A percentile compares a stretch with the other conserved stretches of the same genome.
These are phyloP conservation scores for Pichia sp. DNA, from an alignment of 1,139 yeast species.

Conservation along the genomic window DNA sequence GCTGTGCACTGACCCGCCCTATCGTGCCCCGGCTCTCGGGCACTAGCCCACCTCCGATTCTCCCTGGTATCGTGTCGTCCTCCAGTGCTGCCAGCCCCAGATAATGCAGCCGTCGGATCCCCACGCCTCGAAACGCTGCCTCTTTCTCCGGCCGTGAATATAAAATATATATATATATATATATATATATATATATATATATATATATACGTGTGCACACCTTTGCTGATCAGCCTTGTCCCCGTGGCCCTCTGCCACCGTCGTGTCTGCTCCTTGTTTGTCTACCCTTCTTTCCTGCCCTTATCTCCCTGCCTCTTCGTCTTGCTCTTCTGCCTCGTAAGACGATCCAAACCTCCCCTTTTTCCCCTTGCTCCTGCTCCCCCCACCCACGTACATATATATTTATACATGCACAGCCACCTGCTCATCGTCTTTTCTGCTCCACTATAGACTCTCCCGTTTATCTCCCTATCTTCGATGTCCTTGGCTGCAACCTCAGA, in stretches of 20 bases:
- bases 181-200: too few species aligned
- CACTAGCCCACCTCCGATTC: not conserved
- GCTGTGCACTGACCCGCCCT: not conserved
- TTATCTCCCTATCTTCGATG: not conserved
- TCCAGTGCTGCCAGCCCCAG: too few species aligned
- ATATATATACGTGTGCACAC: too few species aligned
- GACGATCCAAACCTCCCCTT: not conserved
- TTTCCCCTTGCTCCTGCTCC: not conserved
- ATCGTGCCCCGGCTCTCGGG: not conserved
- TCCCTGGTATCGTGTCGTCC: too few species aligned
- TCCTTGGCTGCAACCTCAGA: constrained; percentile 6
- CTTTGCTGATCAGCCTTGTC: not conserved
- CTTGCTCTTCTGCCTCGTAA: not conserved
- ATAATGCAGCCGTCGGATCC: too few species aligned
- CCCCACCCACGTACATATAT: not conserved
- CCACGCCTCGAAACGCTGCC: too few species aligned
- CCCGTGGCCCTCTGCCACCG: not conserved
- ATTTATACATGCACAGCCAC: not conserved
- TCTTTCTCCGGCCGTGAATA: too few species aligned
- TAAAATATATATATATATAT: too few species aligned
- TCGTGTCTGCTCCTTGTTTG: not conserved
- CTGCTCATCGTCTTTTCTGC: not conserved
- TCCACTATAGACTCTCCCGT: not conserved
- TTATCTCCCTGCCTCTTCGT: too few species aligned
- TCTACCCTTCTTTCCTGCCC: not conserved